These are phyloP conservation scores for Juncus effusus DNA, from an alignment of 176 grass and related monocot species.

Conservation along the genomic window DNA sequence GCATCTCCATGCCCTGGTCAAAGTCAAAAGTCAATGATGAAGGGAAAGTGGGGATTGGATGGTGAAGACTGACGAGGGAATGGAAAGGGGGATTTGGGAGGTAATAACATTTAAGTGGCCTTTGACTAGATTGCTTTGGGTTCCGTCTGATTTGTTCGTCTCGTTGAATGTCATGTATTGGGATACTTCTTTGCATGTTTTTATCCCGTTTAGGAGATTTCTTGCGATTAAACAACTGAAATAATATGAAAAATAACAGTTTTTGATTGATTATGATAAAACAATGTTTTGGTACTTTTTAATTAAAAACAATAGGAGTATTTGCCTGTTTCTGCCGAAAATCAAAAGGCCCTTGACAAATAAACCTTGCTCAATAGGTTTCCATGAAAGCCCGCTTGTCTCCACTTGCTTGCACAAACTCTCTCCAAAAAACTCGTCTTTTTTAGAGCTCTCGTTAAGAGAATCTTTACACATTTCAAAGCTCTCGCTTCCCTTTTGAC, in stretches of 20 bases:
- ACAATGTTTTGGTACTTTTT: too few species aligned
- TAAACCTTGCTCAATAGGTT: constrained; percentile 79
- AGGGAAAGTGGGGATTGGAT: too few species aligned
- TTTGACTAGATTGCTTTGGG: constrained; percentile 77
- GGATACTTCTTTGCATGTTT: constrained; percentile 86
- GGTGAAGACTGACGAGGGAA: too few species aligned
- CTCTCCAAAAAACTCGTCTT: constrained; percentile 68
- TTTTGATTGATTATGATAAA: too few species aligned
- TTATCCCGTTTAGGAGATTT: constrained; percentile 93
- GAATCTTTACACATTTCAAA: constrained; percentile 50
- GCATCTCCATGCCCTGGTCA: constrained; percentile 61
- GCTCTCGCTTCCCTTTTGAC: constrained; percentile 42
- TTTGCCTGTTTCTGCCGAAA: constrained; percentile 84
- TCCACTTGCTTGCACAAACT: constrained; percentile 57
- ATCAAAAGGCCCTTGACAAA: constrained; percentile 90
- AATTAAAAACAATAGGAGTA: constrained; percentile 8
- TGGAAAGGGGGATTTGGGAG: not conserved
- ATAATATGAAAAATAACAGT: constrained; percentile 17
- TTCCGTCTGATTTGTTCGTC: constrained; percentile 53
- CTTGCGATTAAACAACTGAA: constrained; percentile 83
- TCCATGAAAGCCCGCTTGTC: constrained; percentile 51
- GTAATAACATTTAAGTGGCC: constrained; percentile 75
- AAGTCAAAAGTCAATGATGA: constrained; percentile 21
- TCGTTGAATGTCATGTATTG: constrained; percentile 83
- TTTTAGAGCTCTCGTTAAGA: constrained; percentile 50